Conservation (phyloP, 352 stramenopile genomes). For the Globisporangium viniferum region DNA sequence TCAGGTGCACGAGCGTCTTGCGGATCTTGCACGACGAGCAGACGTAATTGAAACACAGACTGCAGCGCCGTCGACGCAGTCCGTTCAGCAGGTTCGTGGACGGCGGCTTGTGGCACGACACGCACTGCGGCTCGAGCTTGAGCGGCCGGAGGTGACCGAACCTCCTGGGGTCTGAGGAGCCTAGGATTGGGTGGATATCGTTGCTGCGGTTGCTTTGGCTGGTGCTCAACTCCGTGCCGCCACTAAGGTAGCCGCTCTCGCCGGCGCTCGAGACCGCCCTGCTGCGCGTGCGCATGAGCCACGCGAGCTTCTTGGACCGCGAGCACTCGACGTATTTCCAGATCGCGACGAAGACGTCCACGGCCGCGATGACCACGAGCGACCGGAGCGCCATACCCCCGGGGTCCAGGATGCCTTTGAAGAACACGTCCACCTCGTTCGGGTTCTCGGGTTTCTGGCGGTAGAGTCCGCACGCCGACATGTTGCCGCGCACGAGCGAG, state of each 20-base stretch:
- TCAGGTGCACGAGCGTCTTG: slow-evolving; percentile 6
- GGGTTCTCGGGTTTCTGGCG: slow-evolving; percentile 23
- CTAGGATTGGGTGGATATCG: neutral
- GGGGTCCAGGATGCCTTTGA: slow-evolving; percentile 34
- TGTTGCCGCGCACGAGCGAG: slow-evolving; percentile 29
- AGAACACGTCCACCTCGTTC: slow-evolving; percentile 38
- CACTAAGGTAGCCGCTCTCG: neutral
- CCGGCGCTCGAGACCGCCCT: neutral
- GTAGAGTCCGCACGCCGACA: slow-evolving; percentile 39
- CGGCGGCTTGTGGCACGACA: slow-evolving; percentile 1
- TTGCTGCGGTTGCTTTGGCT: neutral
- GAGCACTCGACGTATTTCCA: slow-evolving; percentile 15
- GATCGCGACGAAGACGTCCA: slow-evolving; percentile 25
- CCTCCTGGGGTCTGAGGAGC: neutral
- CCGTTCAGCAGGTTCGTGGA: neutral
- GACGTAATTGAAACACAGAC: slow-evolving; percentile 10
- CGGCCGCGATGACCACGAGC: slow-evolving; percentile 27
- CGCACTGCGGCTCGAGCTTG: slow-evolving; percentile 3
- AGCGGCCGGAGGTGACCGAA: neutral
- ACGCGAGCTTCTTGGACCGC: slow-evolving; percentile 17
- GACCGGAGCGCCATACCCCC: slow-evolving; percentile 26
- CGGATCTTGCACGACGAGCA: slow-evolving; percentile 8
- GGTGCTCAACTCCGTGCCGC: neutral
- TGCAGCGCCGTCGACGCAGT: slow-evolving; percentile 8
- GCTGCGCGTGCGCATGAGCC: slow-evolving; percentile 7